Conservation (phyloP, 2,329 filamentous ascomycete species). For the Westerdykella ornata region DNA sequence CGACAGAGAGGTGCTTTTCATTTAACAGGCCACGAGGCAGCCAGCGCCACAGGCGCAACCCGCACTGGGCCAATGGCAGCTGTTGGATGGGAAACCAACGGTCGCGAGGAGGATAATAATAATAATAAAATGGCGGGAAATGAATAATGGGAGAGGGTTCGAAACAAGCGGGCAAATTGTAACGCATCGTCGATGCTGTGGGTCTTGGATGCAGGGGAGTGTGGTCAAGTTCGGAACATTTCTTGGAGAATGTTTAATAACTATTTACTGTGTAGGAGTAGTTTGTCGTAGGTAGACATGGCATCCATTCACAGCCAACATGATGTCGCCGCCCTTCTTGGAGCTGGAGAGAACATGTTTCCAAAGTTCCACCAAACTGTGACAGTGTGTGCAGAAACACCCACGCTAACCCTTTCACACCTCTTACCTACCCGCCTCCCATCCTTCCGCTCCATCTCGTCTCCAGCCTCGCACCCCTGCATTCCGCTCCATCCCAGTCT, state of each 20-base stretch:
- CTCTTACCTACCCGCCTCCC: neutral
- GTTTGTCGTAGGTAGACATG: too few relatives aligned
- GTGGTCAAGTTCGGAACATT: too few relatives aligned
- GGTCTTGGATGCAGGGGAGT: too few relatives aligned
- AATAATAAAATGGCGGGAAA: slow-evolving; percentile 3
- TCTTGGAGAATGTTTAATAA: too few relatives aligned
- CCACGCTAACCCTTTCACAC: slow-evolving; percentile 4
- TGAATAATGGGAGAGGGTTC: neutral
- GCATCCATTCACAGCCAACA: too few relatives aligned
- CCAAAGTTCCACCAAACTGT: too few relatives aligned
- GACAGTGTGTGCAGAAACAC: too few relatives aligned
- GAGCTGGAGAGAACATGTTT: too few relatives aligned
- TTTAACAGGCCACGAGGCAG: neutral
- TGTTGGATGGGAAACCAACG: neutral
- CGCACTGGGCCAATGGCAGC: neutral
- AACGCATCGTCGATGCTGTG: too few relatives aligned
- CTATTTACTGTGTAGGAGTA: too few relatives aligned
- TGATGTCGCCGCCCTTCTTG: too few relatives aligned
- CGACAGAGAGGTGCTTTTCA: too few relatives aligned
- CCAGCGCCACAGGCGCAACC: neutral
- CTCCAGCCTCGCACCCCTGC: slow-evolving; percentile 1
- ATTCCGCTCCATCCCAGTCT: neutral
- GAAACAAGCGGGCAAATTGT: slow-evolving; percentile 3
- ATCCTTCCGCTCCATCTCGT: neutral
- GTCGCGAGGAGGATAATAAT: neutral